A percentile compares a stretch with the other conserved stretches of the same genome.
These are phyloP conservation scores for Podila minutissima DNA, from an alignment of 192 early-diverging fungal genomes.

Conservation along the genomic window DNA sequence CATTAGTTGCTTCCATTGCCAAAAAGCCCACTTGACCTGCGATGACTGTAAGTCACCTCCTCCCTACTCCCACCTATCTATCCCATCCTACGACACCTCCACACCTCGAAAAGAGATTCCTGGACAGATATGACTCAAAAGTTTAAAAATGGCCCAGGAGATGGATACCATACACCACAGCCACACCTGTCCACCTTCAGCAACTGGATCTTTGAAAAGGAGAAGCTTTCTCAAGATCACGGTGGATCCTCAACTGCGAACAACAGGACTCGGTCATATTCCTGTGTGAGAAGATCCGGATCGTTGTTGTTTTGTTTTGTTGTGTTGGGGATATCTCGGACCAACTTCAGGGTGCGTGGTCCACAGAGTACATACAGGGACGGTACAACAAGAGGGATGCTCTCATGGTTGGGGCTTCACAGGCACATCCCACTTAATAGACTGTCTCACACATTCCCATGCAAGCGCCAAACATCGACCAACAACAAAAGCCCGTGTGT, in stretches of 20 bases:
- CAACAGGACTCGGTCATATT: too few species aligned
- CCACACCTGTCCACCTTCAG: neutral
- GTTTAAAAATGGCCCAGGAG: neutral
- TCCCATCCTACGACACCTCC: neutral
- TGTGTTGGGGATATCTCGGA: too few species aligned
- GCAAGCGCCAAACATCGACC: neutral
- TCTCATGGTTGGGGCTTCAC: too few species aligned
- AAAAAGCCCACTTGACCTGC: slow-evolving; percentile 80
- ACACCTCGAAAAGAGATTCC: neutral
- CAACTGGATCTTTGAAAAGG: neutral
- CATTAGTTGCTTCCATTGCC: slow-evolving; percentile 73
- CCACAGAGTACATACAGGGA: too few species aligned
- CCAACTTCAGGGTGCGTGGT: too few species aligned
- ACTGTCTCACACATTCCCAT: neutral
- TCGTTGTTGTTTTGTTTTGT: too few species aligned
- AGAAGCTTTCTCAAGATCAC: neutral
- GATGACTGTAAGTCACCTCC: slow-evolving; percentile 66
- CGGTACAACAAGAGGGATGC: too few species aligned
- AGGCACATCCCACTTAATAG: too few species aligned
- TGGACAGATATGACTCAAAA: neutral
- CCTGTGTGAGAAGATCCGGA: too few species aligned
- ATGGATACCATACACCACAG: neutral
- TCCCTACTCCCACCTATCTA: neutral
- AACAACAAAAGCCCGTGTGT: neutral
- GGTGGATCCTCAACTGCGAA: too few species aligned